phyloP scores from a whole-genome alignment of 495 filamentous ascomycete genomes.

The Neurospora africana region DNA sequence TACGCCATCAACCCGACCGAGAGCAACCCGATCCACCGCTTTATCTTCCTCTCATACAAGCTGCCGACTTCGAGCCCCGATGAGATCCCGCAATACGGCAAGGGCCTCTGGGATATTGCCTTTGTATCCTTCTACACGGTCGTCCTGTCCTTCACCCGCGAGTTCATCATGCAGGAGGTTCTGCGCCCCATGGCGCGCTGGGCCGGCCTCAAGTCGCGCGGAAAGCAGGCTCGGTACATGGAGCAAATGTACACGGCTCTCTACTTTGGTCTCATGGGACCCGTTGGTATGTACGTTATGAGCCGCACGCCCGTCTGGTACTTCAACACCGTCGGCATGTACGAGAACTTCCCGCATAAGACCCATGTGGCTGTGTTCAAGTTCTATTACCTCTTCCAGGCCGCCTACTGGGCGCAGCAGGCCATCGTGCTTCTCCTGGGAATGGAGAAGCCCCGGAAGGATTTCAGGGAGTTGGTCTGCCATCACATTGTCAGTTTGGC shows the following conservation, averaged over 20 bases:
- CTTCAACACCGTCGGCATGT: constrained; percentile 87
- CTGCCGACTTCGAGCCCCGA: constrained; percentile 44
- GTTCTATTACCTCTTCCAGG: constrained; percentile 93
- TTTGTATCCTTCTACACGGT: constrained; percentile 88
- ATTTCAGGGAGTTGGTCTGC: constrained; percentile 88
- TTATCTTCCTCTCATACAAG: constrained; percentile 89
- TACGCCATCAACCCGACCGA: constrained; percentile 72
- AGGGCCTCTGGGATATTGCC: constrained; percentile 71
- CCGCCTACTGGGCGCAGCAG: constrained; percentile 94
- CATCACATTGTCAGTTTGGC: constrained; percentile 89
- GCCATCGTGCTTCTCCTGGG: constrained; percentile 78
- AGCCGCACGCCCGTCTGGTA: constrained; percentile 88
- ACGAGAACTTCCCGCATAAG: constrained; percentile 80
- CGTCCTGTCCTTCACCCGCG: constrained; percentile 83
- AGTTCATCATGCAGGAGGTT: constrained; percentile 92
- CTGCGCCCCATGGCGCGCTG: constrained; percentile 67
- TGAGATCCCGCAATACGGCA: constrained; percentile 70
- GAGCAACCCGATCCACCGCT: constrained; percentile 73
- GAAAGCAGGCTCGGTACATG: constrained; percentile 89
- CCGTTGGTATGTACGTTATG: constrained; percentile 89
- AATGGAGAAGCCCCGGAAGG: constrained; percentile 91
- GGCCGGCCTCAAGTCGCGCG: constrained; percentile 58
- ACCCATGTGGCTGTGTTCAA: constrained; percentile 84
- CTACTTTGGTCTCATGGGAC: constrained; percentile 81
- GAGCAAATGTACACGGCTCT: constrained; percentile 96